A percentile compares a stretch with the other conserved stretches of the same genome.
Conservation (phyloP, 768 basidiomycete species). For the Piloderma croceum region DNA sequence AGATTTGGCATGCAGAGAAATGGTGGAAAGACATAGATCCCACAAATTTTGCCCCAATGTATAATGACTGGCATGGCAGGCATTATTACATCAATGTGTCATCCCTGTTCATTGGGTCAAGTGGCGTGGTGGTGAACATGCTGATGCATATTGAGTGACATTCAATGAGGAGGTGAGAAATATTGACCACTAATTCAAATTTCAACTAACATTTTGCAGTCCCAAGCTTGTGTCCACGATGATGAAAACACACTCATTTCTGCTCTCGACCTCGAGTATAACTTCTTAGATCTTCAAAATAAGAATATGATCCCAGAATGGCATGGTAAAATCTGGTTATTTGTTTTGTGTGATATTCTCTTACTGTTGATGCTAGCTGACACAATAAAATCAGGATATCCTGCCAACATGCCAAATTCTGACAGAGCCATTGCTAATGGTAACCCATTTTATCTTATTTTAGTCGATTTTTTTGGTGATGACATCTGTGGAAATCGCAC, state of each 20-base stretch:
- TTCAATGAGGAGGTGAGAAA: too few species aligned
- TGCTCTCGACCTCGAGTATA: neutral
- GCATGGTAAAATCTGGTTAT: neutral
- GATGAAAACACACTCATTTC: neutral
- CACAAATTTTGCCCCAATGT: conserved; percentile 8
- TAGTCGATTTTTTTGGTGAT: conserved; percentile 22
- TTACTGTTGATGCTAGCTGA: too few species aligned
- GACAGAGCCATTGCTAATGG: conserved; percentile 3
- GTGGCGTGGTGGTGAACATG: conserved; percentile 1
- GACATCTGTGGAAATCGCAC: conserved; percentile 21
- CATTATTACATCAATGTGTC: conserved; percentile 5
- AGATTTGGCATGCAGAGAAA: conserved; percentile 27
- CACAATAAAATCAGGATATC: too few species aligned
- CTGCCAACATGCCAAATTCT: conserved; percentile 9
- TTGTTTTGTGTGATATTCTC: too few species aligned
- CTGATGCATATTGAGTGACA: conserved; percentile 6
- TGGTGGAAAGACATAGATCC: conserved; percentile 17
- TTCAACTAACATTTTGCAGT: too few species aligned
- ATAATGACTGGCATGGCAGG: neutral
- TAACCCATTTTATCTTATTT: conserved; percentile 3
- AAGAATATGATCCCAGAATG: conserved; percentile 1
- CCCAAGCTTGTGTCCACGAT: too few species aligned
- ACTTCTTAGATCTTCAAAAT: conserved; percentile 4
- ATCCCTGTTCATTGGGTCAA: conserved; percentile 8
- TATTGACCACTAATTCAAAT: too few species aligned